phyloP scores from a whole-genome alignment of 306 rosid species.

The Cicer arietinum region DNA sequence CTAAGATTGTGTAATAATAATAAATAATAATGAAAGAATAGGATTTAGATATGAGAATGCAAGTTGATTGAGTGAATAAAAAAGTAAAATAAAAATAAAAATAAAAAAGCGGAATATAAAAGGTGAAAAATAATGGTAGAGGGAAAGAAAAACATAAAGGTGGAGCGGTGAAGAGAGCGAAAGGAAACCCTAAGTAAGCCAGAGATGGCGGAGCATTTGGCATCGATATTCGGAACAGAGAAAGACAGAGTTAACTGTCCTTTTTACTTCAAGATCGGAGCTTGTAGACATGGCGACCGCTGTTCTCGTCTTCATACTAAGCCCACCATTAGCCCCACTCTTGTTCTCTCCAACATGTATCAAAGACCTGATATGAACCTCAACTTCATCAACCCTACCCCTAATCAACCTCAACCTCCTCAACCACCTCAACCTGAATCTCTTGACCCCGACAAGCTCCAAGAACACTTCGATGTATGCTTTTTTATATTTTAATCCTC shows the following conservation, averaged over 20 bases:
- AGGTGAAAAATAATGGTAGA: constrained; percentile 8
- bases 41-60: no score
- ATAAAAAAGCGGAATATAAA: not conserved
- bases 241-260: constrained; percentile 98
- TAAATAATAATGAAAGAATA: no score
- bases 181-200: constrained; percentile 31
- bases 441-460: constrained; percentile 90
- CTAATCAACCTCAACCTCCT: constrained; percentile 46
- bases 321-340: constrained; percentile 95
- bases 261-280: constrained; percentile 99
- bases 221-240: constrained; percentile 98
- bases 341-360: constrained; percentile 95
- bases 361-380: constrained; percentile 74
- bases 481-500: not conserved
- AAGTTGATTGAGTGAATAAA: no score
- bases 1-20: no score
- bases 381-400: constrained; percentile 48
- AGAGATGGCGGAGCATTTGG: constrained; percentile 90
- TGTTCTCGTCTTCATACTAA: constrained; percentile 96
- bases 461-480: constrained; percentile 72
- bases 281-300: constrained; percentile 97
- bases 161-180: not conserved
- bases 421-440: constrained; percentile 53
- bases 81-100: not conserved
- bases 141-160: not conserved